Evolutionary conservation across 306 rosid genomes (phyloP).

Genomic region (Quercus suber): DNA sequence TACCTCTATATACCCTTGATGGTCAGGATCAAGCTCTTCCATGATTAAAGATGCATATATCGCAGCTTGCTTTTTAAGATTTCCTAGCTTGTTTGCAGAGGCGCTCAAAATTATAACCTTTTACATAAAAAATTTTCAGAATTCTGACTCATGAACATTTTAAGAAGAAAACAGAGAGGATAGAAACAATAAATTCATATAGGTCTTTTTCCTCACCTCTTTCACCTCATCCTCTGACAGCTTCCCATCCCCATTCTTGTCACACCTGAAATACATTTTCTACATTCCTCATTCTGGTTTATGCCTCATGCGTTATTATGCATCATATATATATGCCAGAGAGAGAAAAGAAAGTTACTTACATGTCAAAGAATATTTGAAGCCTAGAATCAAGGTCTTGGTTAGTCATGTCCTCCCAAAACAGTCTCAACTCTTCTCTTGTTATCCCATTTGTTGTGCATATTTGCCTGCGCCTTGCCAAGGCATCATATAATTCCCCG

Average conservation of each 20-base stretch:
- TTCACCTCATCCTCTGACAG: slow-evolving; percentile 84
- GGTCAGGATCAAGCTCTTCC: slow-evolving; percentile 97
- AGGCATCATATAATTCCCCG: slow-evolving; percentile 64
- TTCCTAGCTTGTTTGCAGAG: slow-evolving; percentile 75
- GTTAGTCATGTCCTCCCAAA: slow-evolving; percentile 87
- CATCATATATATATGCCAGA: not conserved
- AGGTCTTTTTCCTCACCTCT: slow-evolving; percentile 56
- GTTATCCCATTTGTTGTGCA: slow-evolving; percentile 40
- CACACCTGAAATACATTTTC: slow-evolving; percentile 58
- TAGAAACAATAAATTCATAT: not conserved
- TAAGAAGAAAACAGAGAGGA: not conserved
- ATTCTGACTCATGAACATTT: slow-evolving; percentile 19
- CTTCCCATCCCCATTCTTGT: slow-evolving; percentile 95
- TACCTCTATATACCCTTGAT: slow-evolving; percentile 86
- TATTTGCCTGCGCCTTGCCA: slow-evolving; percentile 61
- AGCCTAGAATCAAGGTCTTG: slow-evolving; percentile 73
- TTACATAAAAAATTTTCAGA: slow-evolving; percentile 25
- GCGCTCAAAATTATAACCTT: slow-evolving; percentile 96
- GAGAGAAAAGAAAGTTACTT: slow-evolving; percentile 7
- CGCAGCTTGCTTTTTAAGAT: slow-evolving; percentile 65
- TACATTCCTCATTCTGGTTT: slow-evolving; percentile 18
- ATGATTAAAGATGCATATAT: slow-evolving; percentile 77
- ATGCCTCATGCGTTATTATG: not conserved
- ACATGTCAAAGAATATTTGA: slow-evolving; percentile 95
- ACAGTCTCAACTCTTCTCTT: slow-evolving; percentile 42